Percentiles rank a stretch among this genome's conserved stretches.
phyloP scores from a whole-genome alignment of 495 filamentous ascomycete species.

The Talaromyces adpressus region DNA sequence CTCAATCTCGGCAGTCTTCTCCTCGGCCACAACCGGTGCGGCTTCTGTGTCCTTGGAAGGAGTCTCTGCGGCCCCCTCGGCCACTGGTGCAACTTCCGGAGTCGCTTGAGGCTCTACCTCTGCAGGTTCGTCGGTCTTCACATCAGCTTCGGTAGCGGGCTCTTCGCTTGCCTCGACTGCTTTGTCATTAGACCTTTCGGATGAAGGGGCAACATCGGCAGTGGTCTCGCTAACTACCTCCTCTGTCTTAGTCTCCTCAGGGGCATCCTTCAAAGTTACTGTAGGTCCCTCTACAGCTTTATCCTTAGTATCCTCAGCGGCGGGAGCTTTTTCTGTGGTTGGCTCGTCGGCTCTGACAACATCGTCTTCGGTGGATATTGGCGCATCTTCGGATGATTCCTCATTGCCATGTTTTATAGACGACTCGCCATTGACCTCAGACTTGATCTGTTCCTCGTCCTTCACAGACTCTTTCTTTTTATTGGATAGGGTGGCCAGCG shows the following conservation, averaged over 20 bases:
- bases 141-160: constrained; percentile 4
- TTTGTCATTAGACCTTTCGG: not conserved
- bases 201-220: not conserved
- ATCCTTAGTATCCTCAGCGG: constrained; percentile 6
- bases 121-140: not conserved
- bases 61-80: not conserved
- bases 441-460: constrained; percentile 3
- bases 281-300: constrained; percentile 10
- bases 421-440: not conserved
- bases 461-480: not conserved
- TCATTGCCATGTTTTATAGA: not conserved
- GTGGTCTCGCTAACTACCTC: not conserved
- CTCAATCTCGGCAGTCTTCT: not conserved
- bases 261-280: constrained; percentile 3
- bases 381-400: not conserved
- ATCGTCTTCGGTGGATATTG: not conserved
- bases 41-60: not conserved
- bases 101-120: not conserved
- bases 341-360: constrained; percentile 8
- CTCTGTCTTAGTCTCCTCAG: constrained; percentile 11
- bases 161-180: constrained; percentile 5
- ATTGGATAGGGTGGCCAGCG: not conserved
- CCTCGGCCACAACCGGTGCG: constrained; percentile 1
- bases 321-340: not conserved
- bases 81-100: constrained; percentile 2